Evolutionary conservation across 1,139 yeast species (phyloP), one percentile per base, ranked within the genome.

Genomic region (Zygosaccharomyces sapae): DNA sequence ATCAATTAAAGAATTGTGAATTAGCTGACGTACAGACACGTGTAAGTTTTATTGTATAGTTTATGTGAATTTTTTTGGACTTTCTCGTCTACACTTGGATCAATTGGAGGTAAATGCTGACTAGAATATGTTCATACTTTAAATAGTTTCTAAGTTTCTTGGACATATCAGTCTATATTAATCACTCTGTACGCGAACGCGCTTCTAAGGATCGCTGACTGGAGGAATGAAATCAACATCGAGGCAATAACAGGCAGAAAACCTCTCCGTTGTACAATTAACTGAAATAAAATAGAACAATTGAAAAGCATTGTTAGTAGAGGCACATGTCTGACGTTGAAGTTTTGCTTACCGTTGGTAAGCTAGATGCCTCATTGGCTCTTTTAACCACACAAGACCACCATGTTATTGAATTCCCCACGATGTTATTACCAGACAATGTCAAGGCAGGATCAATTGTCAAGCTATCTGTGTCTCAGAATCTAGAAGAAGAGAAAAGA

Each of bases 401-500:
- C 65, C 97, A 90, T 66, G 75, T 92, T 53, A 90, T 92, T 58
- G 98, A 94, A 63, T 92, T 92, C 63, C 99, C 99, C 12, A 89
- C 97, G 6, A 82, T 90, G 47, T 72, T 92, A 47, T 73, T 92
- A 45, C 99, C 99, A 7, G 85, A 83, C 60, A 92, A 94, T 38
- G 95, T 90, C 38, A 77, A 79, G 55, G 95, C 98, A 1, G 99
- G 98, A 4, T 86, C 96, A n/a, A 85, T 92, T 46, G 88, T 92
- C 44, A 85, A 84, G 59, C 83, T 92, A 63, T 79, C 76, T 53
- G 90, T 97, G 65, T 90, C 86, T 50, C 83, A 87, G 54, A 95
- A 90, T 63, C 61, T 74, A n/a, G 79, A 75, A 41, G 77, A 82
- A 41, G 97, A 92, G 64, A 58, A 68, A 41, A 70, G 71, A 50